Evolutionary conservation across 208 protist genomes (phyloP), one percentile per base, ranked within the genome.

Genomic region (Eutreptiella sp.): DNA sequence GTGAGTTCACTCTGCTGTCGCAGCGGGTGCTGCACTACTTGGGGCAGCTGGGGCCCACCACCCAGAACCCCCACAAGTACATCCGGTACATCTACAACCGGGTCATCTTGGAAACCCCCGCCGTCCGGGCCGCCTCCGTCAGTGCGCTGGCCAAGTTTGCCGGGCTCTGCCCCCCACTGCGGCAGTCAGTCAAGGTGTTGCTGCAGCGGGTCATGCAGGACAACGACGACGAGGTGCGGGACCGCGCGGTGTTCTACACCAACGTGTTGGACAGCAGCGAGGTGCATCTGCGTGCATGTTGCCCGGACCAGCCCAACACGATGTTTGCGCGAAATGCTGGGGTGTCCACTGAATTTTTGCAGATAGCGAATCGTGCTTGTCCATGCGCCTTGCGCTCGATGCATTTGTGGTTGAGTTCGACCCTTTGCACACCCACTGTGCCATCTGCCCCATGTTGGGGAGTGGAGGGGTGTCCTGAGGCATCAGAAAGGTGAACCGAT

Each of bases 11-110:
- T 4, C 54, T 78, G 41, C 88, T 99, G 35, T 91, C 85, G 16
- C 88, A 91, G 53, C 73, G 87, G 23, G 92, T 99, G 34, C 80
- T 99, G 27, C 83, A 91, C 70, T 73, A 99, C 58, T 76, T 99
- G 7, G 94, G 92, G 14, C 76, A 92, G 60, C 89, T 95, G 66
- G 96, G 93, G 16, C 93, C 96, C 7, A 77, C 68, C 38, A 82
- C 77, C 33, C 46, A 66, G 5, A 79, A 79, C 47, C 90, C 94
- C 36, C 78, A 80, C 38, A 80, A 77, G 53, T 97, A 83, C 50
- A 79, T 94, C 19, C 79, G 96, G 43, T 96, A 94, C 76, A 92
- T 99, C 38, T 98, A 97, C 84, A 99, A 98, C 77, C 80, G 92
- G 70, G 79, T 91, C 16, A 87, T 88, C 16, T 81, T 98, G 14